These are phyloP conservation scores for Globisporangium middletonii DNA, from an alignment of 352 stramenopile species.

Conservation along the genomic window DNA sequence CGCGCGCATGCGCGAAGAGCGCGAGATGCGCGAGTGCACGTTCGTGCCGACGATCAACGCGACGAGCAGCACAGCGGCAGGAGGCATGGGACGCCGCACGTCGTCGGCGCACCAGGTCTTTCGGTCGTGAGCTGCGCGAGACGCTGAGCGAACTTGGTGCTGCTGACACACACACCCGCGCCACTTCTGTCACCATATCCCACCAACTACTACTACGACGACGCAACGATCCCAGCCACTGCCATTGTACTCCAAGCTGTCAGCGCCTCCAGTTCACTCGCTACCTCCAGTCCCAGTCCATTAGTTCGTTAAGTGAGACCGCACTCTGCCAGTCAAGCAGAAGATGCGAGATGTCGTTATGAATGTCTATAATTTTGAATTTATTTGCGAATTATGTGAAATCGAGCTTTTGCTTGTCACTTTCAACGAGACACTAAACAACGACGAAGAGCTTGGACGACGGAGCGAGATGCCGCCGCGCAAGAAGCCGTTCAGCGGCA, in stretches of 20 bases:
- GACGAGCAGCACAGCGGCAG: constrained; percentile 19
- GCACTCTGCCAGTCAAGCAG: too few relatives aligned
- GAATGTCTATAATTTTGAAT: too few relatives aligned
- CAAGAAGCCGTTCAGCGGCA: constrained; percentile 84
- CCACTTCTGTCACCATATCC: too few relatives aligned
- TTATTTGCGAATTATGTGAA: neutral
- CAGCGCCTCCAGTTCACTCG: too few relatives aligned
- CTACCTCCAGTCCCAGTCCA: too few relatives aligned
- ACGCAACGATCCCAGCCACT: too few relatives aligned
- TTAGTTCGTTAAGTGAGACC: too few relatives aligned
- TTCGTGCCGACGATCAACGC: constrained; percentile 67
- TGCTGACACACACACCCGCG: neutral
- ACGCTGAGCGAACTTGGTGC: neutral
- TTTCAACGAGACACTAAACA: neutral
- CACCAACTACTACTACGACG: too few relatives aligned
- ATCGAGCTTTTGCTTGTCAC: neutral
- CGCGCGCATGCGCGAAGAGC: constrained; percentile 69
- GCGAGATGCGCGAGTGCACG: constrained; percentile 76
- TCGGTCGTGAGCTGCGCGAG: constrained; percentile 5
- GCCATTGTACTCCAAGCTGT: too few relatives aligned
- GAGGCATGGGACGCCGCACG: constrained; percentile 4
- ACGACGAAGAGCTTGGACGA: neutral
- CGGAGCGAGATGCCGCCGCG: constrained; percentile 24
- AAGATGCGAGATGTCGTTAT: too few relatives aligned
- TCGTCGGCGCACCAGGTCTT: constrained; percentile 10